Conservation (phyloP, 2,329 filamentous ascomycete species). For the Plectosphaerella plurivora region DNA sequence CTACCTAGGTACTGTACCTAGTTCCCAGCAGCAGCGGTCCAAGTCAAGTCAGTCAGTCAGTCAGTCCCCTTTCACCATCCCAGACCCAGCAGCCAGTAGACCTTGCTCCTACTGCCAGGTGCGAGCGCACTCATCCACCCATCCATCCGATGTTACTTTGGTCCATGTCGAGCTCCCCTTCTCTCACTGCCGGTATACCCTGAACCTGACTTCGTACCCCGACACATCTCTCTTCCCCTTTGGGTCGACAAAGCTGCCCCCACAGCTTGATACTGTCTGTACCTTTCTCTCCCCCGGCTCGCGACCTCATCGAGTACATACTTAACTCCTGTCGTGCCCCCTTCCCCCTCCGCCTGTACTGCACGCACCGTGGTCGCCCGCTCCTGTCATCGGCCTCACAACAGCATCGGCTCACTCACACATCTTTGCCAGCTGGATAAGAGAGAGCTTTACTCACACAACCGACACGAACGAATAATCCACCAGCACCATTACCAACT, state of each 20-base stretch:
- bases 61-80: background rate
- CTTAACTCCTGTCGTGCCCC: background rate
- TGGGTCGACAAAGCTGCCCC: background rate
- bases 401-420: too few relatives aligned
- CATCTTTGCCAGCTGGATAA: too few relatives aligned
- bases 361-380: background rate
- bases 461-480: background rate
- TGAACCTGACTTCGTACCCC: background rate
- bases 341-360: background rate
- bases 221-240: background rate
- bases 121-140: background rate
- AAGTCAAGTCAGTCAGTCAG: too few relatives aligned
- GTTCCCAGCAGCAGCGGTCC: too few relatives aligned
- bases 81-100: background rate
- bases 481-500: too few relatives aligned
- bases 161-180: too few relatives aligned
- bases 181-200: background rate
- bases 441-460: background rate
- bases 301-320: background rate
- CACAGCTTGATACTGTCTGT: background rate
- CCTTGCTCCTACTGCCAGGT: too few relatives aligned
- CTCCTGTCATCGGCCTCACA: too few relatives aligned
- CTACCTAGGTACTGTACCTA: too few relatives aligned
- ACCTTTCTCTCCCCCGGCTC: background rate
- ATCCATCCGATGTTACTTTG: background rate